These are phyloP conservation scores for Hanseniaspora valbyensis DNA, from an alignment of 805 yeast genomes.

Conservation along the genomic window DNA sequence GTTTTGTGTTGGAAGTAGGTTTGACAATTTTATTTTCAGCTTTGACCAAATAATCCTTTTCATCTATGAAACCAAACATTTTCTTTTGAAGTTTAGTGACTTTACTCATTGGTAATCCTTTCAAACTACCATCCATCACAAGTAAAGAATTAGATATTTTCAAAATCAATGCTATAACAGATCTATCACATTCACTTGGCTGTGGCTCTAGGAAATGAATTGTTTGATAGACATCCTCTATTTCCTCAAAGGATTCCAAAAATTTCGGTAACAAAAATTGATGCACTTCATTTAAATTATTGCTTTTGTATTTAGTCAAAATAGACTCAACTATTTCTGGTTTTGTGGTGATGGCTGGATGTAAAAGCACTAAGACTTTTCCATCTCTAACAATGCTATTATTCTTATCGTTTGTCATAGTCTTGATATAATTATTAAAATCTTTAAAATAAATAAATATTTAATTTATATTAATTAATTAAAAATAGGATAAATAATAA, in stretches of 20 bases:
- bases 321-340: conserved; percentile 35
- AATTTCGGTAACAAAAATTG: conserved; percentile 12
- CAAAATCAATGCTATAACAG: conserved; percentile 8
- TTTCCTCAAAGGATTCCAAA: not conserved
- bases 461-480: too few relatives aligned
- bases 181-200: conserved; percentile 10
- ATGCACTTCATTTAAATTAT: conserved; percentile 5
- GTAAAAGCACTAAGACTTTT: conserved; percentile 40
- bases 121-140: not conserved
- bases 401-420: not conserved
- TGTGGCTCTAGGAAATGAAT: conserved; percentile 15
- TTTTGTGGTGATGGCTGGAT: conserved; percentile 55
- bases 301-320: not conserved
- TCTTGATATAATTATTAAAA: too few relatives aligned
- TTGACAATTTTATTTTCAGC: conserved; percentile 8
- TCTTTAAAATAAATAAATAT: too few relatives aligned
- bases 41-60: not conserved
- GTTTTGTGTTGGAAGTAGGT: conserved; percentile 39
- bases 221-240: not conserved
- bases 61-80: conserved; percentile 11
- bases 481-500: too few relatives aligned
- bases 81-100: conserved; percentile 12
- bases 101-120: conserved; percentile 4
- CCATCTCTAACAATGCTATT: conserved; percentile 1
- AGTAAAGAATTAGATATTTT: conserved; percentile 11